Conservation (phyloP, 257 asterid species). For the Solanum sejunctum region DNA sequence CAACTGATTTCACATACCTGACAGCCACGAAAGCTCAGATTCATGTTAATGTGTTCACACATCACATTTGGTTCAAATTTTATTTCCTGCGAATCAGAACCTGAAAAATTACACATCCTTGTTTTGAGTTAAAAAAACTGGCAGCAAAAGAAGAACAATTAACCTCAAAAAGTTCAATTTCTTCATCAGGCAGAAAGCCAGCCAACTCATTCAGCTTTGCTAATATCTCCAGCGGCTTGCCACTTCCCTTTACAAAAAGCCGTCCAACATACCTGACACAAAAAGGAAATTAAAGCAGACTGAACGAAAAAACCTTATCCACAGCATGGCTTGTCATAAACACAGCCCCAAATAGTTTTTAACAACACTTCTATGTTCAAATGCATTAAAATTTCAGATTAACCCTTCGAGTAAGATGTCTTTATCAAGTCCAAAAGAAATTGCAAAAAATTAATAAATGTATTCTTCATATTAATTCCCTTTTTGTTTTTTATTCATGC, state of each 20-base stretch:
- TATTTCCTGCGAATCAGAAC: constrained; percentile 42
- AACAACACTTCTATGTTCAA: not conserved
- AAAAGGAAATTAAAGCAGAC: not conserved
- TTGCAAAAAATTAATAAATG: not conserved
- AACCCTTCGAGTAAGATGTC: not conserved
- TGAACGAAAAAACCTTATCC: not conserved
- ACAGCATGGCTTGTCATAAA: not conserved
- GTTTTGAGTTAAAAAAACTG: not conserved
- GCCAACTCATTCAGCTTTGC: constrained; percentile 58
- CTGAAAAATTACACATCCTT: not conserved
- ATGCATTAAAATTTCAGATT: not conserved
- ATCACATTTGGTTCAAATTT: constrained; percentile 68
- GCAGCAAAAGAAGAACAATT: not conserved
- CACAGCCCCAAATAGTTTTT: not conserved
- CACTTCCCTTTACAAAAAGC: constrained; percentile 49
- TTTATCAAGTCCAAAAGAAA: not conserved
- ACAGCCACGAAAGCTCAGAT: constrained; percentile 34
- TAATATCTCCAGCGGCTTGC: constrained; percentile 54
- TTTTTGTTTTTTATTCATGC: not conserved
- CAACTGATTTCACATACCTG: constrained; percentile 30
- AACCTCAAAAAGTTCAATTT: constrained; percentile 77
- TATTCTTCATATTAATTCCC: not conserved
- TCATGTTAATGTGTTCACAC: constrained; percentile 67
- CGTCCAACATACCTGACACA: constrained; percentile 53
- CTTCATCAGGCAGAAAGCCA: constrained; percentile 61